Conservation (phyloP, 2,329 filamentous ascomycete species). For the Alternaria panax region DNA sequence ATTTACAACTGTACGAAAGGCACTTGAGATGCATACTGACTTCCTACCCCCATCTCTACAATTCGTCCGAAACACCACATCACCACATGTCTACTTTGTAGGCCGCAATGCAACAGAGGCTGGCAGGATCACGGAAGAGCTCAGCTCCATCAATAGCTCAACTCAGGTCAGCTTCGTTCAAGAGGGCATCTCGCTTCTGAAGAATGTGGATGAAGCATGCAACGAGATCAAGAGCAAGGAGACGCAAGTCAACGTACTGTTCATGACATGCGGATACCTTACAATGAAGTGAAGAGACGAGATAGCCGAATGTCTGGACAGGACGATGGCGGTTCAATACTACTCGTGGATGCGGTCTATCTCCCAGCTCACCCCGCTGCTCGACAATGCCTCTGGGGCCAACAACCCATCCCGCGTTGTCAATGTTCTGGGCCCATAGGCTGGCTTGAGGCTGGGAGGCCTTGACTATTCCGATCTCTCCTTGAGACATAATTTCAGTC, state of each 20-base stretch:
- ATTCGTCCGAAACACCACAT: constrained; percentile 49
- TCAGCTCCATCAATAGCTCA: constrained; percentile 49
- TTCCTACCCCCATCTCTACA: not conserved
- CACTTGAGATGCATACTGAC: not conserved
- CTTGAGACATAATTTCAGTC: constrained; percentile 35
- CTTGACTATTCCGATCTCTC: constrained; percentile 37
- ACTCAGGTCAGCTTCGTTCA: constrained; percentile 52
- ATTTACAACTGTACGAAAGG: not conserved
- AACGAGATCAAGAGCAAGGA: constrained; percentile 60
- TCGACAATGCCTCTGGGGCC: constrained; percentile 33
- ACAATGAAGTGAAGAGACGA: constrained; percentile 50
- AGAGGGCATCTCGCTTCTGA: constrained; percentile 51
- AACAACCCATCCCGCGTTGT: constrained; percentile 39
- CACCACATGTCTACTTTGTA: constrained; percentile 54
- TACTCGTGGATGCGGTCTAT: constrained; percentile 52
- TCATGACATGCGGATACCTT: constrained; percentile 61
- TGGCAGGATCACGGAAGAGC: constrained; percentile 46
- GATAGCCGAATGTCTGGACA: constrained; percentile 48
- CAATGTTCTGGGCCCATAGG: constrained; percentile 37
- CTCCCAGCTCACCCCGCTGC: constrained; percentile 48
- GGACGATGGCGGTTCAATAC: constrained; percentile 41
- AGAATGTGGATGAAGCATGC: constrained; percentile 54
- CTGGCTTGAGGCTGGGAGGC: constrained; percentile 17
- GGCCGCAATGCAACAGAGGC: constrained; percentile 53
- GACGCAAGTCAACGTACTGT: constrained; percentile 62